These are phyloP conservation scores for Aspergillus udagawae DNA, from an alignment of 2,329 filamentous ascomycete genomes.

Conservation along the genomic window DNA sequence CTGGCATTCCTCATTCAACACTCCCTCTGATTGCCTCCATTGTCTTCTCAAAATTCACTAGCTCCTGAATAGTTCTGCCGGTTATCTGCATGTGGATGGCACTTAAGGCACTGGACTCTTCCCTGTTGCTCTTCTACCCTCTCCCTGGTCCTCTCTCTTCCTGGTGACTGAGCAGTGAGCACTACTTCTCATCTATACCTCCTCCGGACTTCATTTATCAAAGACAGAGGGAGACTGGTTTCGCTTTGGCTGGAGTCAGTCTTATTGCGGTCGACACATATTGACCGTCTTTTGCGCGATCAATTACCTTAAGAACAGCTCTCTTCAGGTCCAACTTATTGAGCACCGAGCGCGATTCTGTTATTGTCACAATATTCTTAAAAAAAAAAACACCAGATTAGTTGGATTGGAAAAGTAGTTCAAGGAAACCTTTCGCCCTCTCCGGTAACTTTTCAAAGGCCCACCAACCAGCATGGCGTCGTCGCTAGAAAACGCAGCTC, in stretches of 20 bases:
- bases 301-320: too few relatives aligned
- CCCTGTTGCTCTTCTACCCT: background rate
- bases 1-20: background rate
- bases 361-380: background rate
- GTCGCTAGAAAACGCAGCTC: constrained; percentile 17
- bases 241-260: background rate
- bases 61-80: background rate
- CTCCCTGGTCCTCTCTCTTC: background rate
- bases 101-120: background rate
- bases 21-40: background rate
- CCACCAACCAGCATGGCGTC: constrained; percentile 16
- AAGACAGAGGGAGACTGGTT: background rate
- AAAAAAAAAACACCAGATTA: background rate
- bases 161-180: background rate
- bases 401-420: background rate
- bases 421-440: background rate
- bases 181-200: background rate
- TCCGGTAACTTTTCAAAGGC: background rate
- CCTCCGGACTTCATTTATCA: background rate
- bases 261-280: background rate
- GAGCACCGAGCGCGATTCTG: too few relatives aligned
- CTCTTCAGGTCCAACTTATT: too few relatives aligned
- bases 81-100: background rate
- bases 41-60: background rate
- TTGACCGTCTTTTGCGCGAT: background rate